These are phyloP conservation scores for Arachis stenosperma DNA, from an alignment of 306 rosid species.

Conservation along the genomic window DNA sequence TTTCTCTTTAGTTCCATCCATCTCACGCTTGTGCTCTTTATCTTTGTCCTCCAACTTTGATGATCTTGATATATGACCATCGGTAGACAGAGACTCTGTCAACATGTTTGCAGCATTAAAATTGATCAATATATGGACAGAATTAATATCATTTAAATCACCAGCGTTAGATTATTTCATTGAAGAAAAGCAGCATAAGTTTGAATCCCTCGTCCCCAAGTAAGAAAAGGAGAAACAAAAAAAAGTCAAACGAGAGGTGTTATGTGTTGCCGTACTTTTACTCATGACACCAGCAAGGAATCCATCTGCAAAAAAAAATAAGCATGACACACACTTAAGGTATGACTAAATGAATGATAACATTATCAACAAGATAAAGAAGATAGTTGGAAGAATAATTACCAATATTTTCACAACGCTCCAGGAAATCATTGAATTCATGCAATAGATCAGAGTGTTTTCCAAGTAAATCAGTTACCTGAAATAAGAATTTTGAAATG, in stretches of 20 bases:
- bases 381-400: constrained; percentile 31
- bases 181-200: constrained; percentile 21
- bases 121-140: constrained; percentile 30
- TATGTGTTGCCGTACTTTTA: constrained; percentile 68
- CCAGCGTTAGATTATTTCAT: constrained; percentile 26
- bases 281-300: constrained; percentile 91
- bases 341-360: constrained; percentile 36
- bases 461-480: constrained; percentile 93
- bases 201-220: constrained; percentile 19
- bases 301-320: constrained; percentile 80
- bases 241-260: constrained; percentile 22
- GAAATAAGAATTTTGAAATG: constrained; percentile 43
- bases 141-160: constrained; percentile 19
- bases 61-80: constrained; percentile 65
- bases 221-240: constrained; percentile 8
- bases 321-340: constrained; percentile 44
- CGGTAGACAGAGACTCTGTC: constrained; percentile 74
- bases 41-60: constrained; percentile 82
- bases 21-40: constrained; percentile 73
- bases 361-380: neutral
- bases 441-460: constrained; percentile 91
- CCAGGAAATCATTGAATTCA: constrained; percentile 85
- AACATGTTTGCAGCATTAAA: constrained; percentile 41
- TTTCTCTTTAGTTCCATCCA: constrained; percentile 80
- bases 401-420: constrained; percentile 93